These are phyloP conservation scores for Solanum megistacrolobum DNA, from an alignment of 257 asterid species.

Conservation along the genomic window DNA sequence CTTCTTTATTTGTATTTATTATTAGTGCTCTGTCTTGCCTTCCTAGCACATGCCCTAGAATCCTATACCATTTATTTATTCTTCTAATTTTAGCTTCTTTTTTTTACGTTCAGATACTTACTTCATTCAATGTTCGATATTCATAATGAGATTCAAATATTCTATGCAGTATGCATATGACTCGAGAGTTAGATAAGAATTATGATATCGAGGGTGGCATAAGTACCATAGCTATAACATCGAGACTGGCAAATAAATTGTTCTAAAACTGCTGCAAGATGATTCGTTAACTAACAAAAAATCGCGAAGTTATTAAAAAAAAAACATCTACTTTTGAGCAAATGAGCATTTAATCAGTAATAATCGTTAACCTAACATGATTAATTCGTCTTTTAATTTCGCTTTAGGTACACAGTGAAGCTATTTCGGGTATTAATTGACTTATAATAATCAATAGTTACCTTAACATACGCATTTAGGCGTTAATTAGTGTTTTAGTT, in stretches of 20 bases:
- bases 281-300: neutral
- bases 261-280: neutral
- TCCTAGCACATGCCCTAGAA: neutral
- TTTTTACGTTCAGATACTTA: neutral
- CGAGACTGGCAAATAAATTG: neutral
- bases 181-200: neutral
- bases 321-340: neutral
- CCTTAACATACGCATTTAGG: neutral
- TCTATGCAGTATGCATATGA: neutral
- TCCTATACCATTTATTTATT: neutral
- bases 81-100: neutral
- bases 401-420: neutral
- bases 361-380: neutral
- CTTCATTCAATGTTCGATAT: accelerated
- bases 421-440: neutral
- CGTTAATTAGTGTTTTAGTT: neutral
- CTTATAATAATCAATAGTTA: neutral
- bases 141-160: neutral
- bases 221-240: neutral
- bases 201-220: neutral
- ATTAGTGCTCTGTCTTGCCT: neutral
- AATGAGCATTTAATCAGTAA: neutral
- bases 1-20: neutral
- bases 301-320: neutral
- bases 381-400: neutral